Evolutionary conservation across 345 rosid species (phyloP).

Genomic region (Brassica cretica): DNA sequence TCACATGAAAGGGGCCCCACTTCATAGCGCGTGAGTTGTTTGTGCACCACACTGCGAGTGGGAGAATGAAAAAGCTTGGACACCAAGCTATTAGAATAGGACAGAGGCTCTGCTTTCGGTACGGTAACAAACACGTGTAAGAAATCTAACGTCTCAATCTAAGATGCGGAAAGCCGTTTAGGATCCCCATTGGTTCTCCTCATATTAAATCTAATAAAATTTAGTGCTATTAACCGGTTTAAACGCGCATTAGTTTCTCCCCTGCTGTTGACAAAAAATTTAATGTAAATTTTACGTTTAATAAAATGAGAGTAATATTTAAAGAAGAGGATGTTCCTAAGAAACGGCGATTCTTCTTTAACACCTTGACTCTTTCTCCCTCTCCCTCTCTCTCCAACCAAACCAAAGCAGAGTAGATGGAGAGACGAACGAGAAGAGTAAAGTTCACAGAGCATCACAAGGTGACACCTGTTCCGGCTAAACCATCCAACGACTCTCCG

Average conservation of each 20-base stretch:
- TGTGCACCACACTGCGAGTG: neutral
- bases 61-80: conserved; percentile 19
- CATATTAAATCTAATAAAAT: neutral
- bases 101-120: conserved; percentile 26
- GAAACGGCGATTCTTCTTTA: conserved; percentile 25
- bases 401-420: conserved; percentile 12
- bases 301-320: conserved; percentile 8
- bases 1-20: neutral
- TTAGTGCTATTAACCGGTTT: conserved; percentile 7
- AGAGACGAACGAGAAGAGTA: conserved; percentile 39
- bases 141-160: conserved; percentile 36
- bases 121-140: conserved; percentile 35
- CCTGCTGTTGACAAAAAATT: neutral
- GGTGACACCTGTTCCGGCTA: conserved; percentile 4
- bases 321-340: conserved; percentile 14
- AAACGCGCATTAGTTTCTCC: neutral
- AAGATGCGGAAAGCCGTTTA: conserved; percentile 35
- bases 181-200: conserved; percentile 1
- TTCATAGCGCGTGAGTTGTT: neutral
- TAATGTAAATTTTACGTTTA: conserved; percentile 9
- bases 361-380: conserved; percentile 10
- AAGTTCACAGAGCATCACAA: conserved; percentile 38
- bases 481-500: conserved; percentile 17
- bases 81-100: conserved; percentile 32
- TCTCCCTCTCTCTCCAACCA: neutral